These are phyloP conservation scores for Durusdinium trenchii DNA, from an alignment of 73 alveolate species.

Conservation along the genomic window DNA sequence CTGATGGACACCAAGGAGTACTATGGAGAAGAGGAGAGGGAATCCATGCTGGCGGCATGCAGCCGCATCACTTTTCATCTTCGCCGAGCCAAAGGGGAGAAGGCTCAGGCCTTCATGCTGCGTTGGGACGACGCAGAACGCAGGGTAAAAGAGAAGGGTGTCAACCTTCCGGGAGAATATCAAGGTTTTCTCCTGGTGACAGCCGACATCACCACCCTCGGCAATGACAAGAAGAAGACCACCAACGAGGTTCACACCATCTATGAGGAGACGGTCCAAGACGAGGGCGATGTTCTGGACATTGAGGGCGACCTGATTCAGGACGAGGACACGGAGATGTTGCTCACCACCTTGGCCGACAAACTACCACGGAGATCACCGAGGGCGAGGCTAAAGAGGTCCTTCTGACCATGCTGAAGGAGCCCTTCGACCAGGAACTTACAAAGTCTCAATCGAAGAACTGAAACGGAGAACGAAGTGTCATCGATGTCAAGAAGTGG, in stretches of 20 bases:
- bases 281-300: not conserved
- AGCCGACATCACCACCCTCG: not conserved
- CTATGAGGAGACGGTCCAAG: not conserved
- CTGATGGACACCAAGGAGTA: conserved; percentile 33
- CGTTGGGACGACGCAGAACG: conserved; percentile 23
- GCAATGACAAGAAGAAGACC: not conserved
- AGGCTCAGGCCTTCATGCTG: not conserved
- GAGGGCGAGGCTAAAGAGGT: conserved; percentile 34
- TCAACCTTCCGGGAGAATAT: not conserved
- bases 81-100: not conserved
- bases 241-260: not conserved
- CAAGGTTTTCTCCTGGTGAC: conserved; percentile 31
- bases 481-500: not conserved
- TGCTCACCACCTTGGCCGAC: not conserved
- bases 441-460: not conserved
- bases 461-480: not conserved
- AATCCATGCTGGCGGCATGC: conserved; percentile 2
- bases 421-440: not conserved
- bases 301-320: not conserved
- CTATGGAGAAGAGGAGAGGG: conserved; percentile 39
- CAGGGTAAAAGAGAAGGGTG: conserved; percentile 19
- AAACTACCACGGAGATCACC: not conserved
- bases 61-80: not conserved
- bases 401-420: conserved; percentile 22
- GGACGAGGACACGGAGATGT: not conserved